Evolutionary conservation across 768 basidiomycete species (phyloP).

Genomic region (Mycena amicta): DNA sequence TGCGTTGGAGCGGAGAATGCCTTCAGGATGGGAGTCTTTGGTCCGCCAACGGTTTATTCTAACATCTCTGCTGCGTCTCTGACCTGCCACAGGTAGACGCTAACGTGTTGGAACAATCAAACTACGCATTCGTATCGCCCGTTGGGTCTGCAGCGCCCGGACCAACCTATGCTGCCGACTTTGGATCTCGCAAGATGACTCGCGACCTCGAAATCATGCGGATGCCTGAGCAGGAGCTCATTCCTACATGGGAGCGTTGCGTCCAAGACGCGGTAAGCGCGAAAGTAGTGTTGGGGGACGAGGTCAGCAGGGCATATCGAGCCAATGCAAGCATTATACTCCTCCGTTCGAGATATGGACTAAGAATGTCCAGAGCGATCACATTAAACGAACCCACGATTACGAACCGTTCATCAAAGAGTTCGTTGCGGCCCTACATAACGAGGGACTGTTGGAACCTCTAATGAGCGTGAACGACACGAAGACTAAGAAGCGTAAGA

Average conservation of each 20-base stretch:
- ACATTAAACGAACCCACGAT: conserved; percentile 61
- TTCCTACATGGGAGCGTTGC: conserved; percentile 49
- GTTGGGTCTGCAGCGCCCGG: conserved; percentile 25
- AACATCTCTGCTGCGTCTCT: neutral
- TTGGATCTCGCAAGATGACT: conserved; percentile 47
- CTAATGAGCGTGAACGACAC: conserved; percentile 42
- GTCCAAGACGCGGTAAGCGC: conserved; percentile 38
- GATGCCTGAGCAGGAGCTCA: conserved; percentile 39
- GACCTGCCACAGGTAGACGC: conserved; percentile 41
- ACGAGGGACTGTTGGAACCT: conserved; percentile 48
- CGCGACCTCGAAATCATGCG: conserved; percentile 46
- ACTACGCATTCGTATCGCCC: conserved; percentile 35
- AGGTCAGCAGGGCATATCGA: conserved; percentile 36
- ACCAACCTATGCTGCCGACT: conserved; percentile 43
- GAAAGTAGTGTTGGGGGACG: conserved; percentile 22
- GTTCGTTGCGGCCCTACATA: conserved; percentile 45
- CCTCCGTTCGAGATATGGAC: neutral
- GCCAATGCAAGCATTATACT: conserved; percentile 44
- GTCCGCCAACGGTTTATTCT: conserved; percentile 27
- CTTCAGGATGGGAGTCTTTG: conserved; percentile 40
- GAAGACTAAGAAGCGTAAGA: conserved; percentile 21
- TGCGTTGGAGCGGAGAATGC: conserved; percentile 48
- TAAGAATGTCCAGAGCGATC: conserved; percentile 47
- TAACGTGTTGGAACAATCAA: conserved; percentile 31
- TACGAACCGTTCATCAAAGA: conserved; percentile 62